Percentiles rank a stretch among this genome's conserved stretches.
phyloP scores from a whole-genome alignment of 495 filamentous ascomycete species.

The Diplogelasinospora grovesii region DNA sequence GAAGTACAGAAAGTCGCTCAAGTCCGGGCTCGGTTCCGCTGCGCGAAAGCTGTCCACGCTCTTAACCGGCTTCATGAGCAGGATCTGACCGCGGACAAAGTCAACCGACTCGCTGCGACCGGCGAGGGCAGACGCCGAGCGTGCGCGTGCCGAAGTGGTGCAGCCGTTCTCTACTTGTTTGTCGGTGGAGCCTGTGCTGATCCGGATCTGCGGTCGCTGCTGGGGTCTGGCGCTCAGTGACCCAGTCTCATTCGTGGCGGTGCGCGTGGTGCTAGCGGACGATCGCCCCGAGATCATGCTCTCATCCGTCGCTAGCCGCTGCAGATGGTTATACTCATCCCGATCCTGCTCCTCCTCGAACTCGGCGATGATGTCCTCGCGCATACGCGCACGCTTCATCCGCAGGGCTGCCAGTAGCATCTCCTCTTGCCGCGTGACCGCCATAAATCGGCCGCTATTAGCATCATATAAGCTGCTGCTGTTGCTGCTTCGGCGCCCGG shows the following conservation, averaged over 20 bases:
- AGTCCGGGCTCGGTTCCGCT: slow-evolving; percentile 31
- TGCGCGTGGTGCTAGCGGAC: slow-evolving; percentile 24
- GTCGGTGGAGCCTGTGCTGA: slow-evolving; percentile 4
- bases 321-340: slow-evolving; percentile 9
- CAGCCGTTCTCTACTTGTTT: background rate
- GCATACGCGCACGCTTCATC: slow-evolving; percentile 68
- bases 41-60: slow-evolving; percentile 18
- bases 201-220: slow-evolving; percentile 1
- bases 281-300: slow-evolving; percentile 24
- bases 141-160: too few relatives aligned
- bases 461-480: slow-evolving; percentile 23
- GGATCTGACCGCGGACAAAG: slow-evolving; percentile 23
- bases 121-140: too few relatives aligned
- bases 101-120: slow-evolving; percentile 2
- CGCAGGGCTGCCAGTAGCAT: slow-evolving; percentile 76
- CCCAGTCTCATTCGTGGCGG: slow-evolving; percentile 3
- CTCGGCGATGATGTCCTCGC: slow-evolving; percentile 62
- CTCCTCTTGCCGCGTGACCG: slow-evolving; percentile 80
- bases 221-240: slow-evolving; percentile 18
- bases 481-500: slow-evolving; percentile 13
- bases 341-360: slow-evolving; percentile 30
- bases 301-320: slow-evolving; percentile 17
- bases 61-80: slow-evolving; percentile 15
- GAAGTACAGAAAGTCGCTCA: slow-evolving; percentile 34
- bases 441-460: slow-evolving; percentile 63